Percentiles rank a stretch among this genome's conserved stretches.
phyloP scores from a whole-genome alignment of 345 rosid species.

The Theobroma cacao region DNA sequence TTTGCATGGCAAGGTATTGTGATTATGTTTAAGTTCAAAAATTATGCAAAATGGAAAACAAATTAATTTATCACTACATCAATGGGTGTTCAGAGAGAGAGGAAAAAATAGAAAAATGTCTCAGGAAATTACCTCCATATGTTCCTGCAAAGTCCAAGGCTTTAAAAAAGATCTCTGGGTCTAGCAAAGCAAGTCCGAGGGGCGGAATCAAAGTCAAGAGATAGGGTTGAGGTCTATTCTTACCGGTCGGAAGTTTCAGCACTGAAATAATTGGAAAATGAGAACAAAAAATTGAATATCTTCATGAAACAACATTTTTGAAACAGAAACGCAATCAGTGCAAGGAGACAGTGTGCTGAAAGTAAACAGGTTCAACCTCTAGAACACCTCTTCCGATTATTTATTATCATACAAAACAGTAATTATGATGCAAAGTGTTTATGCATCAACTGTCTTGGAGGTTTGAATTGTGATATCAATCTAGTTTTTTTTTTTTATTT shows the following conservation, averaged over 20 bases:
- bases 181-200: slow-evolving; percentile 57
- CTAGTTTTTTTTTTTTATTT: no score
- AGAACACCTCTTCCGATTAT: no score
- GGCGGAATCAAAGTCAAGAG: slow-evolving; percentile 81
- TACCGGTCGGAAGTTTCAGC: slow-evolving; percentile 58
- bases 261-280: slow-evolving; percentile 36
- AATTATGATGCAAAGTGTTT: no score
- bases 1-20: background rate
- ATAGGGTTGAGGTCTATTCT: slow-evolving; percentile 64
- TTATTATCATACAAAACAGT: no score
- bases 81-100: no score
- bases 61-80: no score
- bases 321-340: background rate
- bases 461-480: no score
- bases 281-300: background rate
- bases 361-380: no score
- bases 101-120: background rate
- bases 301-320: background rate
- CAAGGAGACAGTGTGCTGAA: background rate
- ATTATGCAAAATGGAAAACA: background rate
- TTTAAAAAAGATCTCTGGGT: slow-evolving; percentile 91
- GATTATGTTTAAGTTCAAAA: background rate
- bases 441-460: no score
- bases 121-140: slow-evolving; percentile 67
- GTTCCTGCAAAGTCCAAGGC: slow-evolving; percentile 96